Evolutionary conservation across 2,329 filamentous ascomycete species (phyloP).

Genomic region (Colletotrichum caudatum): DNA sequence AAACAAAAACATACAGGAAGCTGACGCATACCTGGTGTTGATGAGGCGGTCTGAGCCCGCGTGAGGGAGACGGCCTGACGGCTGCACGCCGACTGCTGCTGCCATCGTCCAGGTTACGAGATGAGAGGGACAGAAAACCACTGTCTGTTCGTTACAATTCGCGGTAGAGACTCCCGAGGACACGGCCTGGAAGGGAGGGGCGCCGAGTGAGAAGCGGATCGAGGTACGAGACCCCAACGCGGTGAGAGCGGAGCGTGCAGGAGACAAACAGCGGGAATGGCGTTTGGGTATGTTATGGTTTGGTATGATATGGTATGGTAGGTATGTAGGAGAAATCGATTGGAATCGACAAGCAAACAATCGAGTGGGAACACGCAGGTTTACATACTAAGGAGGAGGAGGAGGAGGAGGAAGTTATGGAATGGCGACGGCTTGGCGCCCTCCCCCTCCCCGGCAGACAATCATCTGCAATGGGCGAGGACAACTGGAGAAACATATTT

Average conservation of each 20-base stretch:
- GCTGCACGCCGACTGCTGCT: conserved; percentile 24
- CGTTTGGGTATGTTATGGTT: background rate
- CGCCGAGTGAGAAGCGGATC: background rate
- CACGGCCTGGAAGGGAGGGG: too few relatives aligned
- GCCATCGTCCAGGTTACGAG: conserved; percentile 27
- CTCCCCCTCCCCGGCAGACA: background rate
- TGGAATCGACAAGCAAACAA: background rate
- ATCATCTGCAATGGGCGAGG: background rate
- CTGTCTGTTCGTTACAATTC: background rate
- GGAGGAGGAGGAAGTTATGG: background rate
- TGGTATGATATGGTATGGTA: background rate
- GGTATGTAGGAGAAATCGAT: background rate
- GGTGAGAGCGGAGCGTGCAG: background rate
- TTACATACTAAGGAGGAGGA: conserved; percentile 2
- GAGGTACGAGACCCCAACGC: background rate
- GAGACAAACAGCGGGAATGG: background rate
- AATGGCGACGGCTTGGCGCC: background rate
- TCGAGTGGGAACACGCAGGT: conserved; percentile 8
- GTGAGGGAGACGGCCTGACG: background rate
- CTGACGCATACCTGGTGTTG: conserved; percentile 12
- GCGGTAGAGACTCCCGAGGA: conserved; percentile 1
- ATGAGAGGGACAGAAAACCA: background rate
- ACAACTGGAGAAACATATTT: background rate
- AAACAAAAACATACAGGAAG: background rate
- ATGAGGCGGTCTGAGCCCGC: background rate